Evolutionary conservation across 352 stramenopile genomes (phyloP), one percentile per base, ranked within the genome.

Genomic region (Pelagophyceae sp.): DNA sequence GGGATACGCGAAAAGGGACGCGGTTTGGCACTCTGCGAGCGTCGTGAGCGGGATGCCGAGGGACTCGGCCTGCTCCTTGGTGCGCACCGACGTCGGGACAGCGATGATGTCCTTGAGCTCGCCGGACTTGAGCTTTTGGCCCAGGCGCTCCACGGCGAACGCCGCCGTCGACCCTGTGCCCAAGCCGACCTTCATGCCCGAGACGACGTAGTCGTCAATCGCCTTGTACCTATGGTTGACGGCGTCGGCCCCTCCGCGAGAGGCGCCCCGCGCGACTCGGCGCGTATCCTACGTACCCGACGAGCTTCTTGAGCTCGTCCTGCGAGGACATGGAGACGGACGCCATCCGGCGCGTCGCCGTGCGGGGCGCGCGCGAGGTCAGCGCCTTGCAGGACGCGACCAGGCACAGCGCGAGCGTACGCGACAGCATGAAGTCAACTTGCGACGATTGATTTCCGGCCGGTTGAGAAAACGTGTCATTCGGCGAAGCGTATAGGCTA

Each of bases 101-200:
- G 92, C 96, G 72, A 97, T 90, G 83, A 99, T 96, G 76, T 95
- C 87, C 80, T 89, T 92, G 0, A 98, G 83, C 75, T 94, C 86
- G 54, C 92, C 90, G 72, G 90, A 90, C 72, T 92, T 92, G 38
- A 98, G 89, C 77, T 93, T 85, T 83, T 98, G 86, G 19, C 94
- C 95, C 25, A 99, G 89, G 29, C 94, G 87, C 84, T 98, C 95
- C 38, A 97, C 94, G 50, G 94, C 96, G 85, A 97, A 98, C 75
- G 98, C 96, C 45, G 97, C 95, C 23, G 96, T 99, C 65, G 94
- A 98, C 78, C 96, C 96, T 76, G 94, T 98, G 83, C 96, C 96
- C 58, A 99, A 89, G 60, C 96, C 96, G 76, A 99, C 94, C 50
- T 98, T 87, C 90, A 98, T 97, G 45, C 94, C 95, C 81, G 90